Conservation (phyloP, 345 rosid species). For the Laguncularia racemosa region DNA sequence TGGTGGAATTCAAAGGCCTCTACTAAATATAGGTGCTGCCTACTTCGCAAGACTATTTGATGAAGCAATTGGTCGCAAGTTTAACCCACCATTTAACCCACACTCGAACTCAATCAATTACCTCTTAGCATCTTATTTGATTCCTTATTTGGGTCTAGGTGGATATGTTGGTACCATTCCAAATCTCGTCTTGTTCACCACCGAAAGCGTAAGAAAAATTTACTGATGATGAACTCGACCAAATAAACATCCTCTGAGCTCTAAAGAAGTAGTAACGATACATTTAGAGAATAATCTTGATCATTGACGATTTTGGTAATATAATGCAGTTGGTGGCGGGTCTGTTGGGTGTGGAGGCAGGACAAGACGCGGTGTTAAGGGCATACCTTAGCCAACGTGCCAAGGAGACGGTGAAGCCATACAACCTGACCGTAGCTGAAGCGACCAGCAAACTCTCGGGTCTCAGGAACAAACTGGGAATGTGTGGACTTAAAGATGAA, state of each 20-base stretch:
- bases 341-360: conserved; percentile 56
- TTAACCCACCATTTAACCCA: conserved; percentile 59
- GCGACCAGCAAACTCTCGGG: conserved; percentile 24
- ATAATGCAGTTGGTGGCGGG: conserved; percentile 37
- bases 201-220: conserved; percentile 27
- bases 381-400: conserved; percentile 41
- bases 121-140: conserved; percentile 44
- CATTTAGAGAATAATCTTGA: too few relatives aligned
- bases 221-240: not conserved
- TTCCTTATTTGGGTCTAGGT: conserved; percentile 66
- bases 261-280: not conserved
- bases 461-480: conserved; percentile 28
- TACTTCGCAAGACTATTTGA: conserved; percentile 38
- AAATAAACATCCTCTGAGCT: not conserved
- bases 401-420: conserved; percentile 18
- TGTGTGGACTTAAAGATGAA: conserved; percentile 47
- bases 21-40: conserved; percentile 32
- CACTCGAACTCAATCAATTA: conserved; percentile 36
- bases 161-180: conserved; percentile 72
- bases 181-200: conserved; percentile 16
- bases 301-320: too few relatives aligned
- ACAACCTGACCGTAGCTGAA: conserved; percentile 29
- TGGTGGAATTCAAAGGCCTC: conserved; percentile 56
- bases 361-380: conserved; percentile 63
- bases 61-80: conserved; percentile 33